A percentile compares a stretch with the other conserved stretches of the same genome.
Evolutionary conservation across 1,139 yeast genomes (phyloP).

Genomic region (Saccharomyces hybrid): DNA sequence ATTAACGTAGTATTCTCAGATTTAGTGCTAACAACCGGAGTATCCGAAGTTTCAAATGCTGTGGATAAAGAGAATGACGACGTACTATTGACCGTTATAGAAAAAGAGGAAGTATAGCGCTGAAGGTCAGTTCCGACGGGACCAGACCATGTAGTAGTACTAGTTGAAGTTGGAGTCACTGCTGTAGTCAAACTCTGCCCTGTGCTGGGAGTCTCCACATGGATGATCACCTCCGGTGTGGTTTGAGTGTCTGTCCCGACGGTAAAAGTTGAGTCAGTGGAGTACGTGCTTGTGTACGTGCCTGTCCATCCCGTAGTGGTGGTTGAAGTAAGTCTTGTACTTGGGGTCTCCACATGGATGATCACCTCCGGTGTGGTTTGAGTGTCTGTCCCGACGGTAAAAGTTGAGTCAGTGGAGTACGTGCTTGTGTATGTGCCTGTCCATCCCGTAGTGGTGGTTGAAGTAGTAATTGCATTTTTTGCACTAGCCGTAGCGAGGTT

Average conservation of each 20-base stretch:
- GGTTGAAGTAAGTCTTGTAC: slow-evolving; percentile 3
- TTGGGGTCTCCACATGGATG: slow-evolving; percentile 17
- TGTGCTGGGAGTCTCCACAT: slow-evolving; percentile 5
- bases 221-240: slow-evolving; percentile 6
- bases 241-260: slow-evolving; percentile 3
- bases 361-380: slow-evolving; percentile 14
- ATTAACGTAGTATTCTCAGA: background rate
- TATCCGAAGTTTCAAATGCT: background rate
- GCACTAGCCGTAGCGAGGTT: slow-evolving; percentile 10
- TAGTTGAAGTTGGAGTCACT: background rate
- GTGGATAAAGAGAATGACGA: background rate
- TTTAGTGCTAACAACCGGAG: background rate
- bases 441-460: slow-evolving; percentile 24
- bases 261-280: slow-evolving; percentile 7
- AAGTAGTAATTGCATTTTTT: background rate
- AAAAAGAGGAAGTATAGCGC: background rate
- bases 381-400: slow-evolving; percentile 6
- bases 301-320: slow-evolving; percentile 10
- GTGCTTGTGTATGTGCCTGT: slow-evolving; percentile 23
- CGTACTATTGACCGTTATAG: background rate
- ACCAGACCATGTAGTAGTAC: background rate
- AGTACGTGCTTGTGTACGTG: slow-evolving; percentile 6
- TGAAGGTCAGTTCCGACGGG: background rate
- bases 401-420: slow-evolving; percentile 11
- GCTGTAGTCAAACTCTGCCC: background rate